phyloP scores from a whole-genome alignment of 2,329 filamentous ascomycete genomes.

The Colletotrichum sp. region DNA sequence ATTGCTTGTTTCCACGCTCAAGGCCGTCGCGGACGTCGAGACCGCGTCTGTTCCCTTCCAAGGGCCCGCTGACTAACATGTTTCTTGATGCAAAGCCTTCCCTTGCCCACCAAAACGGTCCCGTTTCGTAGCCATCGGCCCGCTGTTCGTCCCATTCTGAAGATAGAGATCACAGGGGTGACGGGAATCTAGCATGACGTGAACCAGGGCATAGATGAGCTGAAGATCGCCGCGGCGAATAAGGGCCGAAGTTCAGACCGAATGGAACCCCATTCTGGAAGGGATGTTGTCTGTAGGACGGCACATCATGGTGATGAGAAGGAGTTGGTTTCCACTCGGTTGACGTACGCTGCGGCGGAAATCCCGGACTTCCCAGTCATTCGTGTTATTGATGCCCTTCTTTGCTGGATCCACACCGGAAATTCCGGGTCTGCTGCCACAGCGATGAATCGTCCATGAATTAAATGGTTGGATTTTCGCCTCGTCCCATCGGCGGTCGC shows the following conservation, averaged over 20 bases:
- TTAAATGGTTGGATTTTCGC: background rate
- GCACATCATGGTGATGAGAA: background rate
- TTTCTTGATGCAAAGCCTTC: background rate
- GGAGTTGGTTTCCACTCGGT: background rate
- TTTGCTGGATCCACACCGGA: background rate
- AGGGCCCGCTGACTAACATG: background rate
- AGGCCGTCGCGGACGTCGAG: background rate
- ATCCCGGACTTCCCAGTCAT: background rate
- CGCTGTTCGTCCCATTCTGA: slow-evolving; percentile 7
- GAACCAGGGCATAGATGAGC: background rate
- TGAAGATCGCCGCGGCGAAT: background rate
- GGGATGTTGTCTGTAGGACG: background rate
- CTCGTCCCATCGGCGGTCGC: background rate
- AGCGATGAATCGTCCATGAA: background rate
- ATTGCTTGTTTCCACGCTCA: background rate
- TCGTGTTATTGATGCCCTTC: background rate
- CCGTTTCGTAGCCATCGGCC: background rate
- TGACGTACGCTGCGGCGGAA: background rate
- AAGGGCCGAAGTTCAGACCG: background rate
- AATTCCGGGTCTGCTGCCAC: background rate
- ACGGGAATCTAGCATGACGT: slow-evolving; percentile 1
- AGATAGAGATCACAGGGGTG: background rate
- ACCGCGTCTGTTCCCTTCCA: background rate
- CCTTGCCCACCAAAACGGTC: background rate
- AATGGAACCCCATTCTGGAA: background rate